Base-by-base conservation (phyloP, 805 yeast genomes). In the Myxozyma udenii region DNA sequence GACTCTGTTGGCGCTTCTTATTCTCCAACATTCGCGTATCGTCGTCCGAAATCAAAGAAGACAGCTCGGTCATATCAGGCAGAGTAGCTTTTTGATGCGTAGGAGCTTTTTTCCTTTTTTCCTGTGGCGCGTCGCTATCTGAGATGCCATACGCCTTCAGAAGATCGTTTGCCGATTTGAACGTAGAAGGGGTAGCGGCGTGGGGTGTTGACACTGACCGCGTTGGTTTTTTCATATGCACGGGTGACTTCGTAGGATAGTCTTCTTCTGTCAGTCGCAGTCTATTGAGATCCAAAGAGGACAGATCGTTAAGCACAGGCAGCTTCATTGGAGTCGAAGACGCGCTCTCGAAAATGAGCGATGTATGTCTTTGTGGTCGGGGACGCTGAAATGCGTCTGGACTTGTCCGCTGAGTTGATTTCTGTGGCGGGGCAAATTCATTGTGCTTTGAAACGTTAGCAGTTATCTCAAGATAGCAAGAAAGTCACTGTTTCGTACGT, bases 61-160 rank as follows among this genome's bases (percentile, higher is more conserved):
- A 38, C 16, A 56, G 48, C n/a, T 52, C 59, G 12, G 60, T 56
- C 28, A 56, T 48, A 36, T 56, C 60, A 12, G 60, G 60, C 23
- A 56, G 22, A 11, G 33, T 28, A 9, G 14, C 14, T 28, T 28
- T 28, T 9, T 9, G 12, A 9, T 28, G 12, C 14, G 33, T 28
- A 9, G 9, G 9, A 9, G 12, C 33, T 14, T 28, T 28, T 28
- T 28, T 14, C 14, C 14, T 28, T 14, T 28, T 28, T 28, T 28
- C 14, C 33, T 28, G 33, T 14, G 33, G 33, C 14, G 33, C 9
- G 33, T 28, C 33, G 33, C 14, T 14, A 28, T 28, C 33, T 28
- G 33, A 9, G 33, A 28, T 28, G 14, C 33, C 33, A 28, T 28
- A 28, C 14, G 9, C 33, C 14, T 28, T 9, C 33, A 28, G 14